Evolutionary conservation across 257 asterid species (phyloP).

Genomic region (Galeopsis tetrahit): DNA sequence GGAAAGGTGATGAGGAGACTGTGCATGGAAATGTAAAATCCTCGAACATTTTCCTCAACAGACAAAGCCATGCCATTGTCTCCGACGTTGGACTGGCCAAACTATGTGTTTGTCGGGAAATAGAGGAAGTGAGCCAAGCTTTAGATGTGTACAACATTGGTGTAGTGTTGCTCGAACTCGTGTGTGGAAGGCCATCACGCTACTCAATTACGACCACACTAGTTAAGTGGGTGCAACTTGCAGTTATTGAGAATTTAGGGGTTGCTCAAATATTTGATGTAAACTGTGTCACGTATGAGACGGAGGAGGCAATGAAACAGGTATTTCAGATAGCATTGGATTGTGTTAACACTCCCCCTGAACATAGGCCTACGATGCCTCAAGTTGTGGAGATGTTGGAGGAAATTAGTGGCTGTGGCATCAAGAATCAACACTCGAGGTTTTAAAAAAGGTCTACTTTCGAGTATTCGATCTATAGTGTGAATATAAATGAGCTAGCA

Average conservation of each 20-base stretch:
- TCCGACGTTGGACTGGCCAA: constrained; percentile 36
- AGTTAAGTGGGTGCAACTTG: constrained; percentile 15
- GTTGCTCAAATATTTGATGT: not conserved
- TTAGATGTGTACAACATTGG: constrained; percentile 49
- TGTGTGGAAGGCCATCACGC: constrained; percentile 20
- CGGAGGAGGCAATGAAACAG: not conserved
- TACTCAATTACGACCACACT: not conserved
- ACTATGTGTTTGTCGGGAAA: not conserved
- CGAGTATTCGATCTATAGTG: too few relatives aligned
- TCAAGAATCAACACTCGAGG: too few relatives aligned
- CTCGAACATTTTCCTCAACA: constrained; percentile 38
- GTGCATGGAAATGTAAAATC: constrained; percentile 49
- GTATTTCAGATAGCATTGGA: constrained; percentile 27
- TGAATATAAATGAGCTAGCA: too few relatives aligned
- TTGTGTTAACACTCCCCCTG: constrained; percentile 23
- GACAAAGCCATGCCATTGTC: constrained; percentile 23
- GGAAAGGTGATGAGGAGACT: constrained; percentile 2
- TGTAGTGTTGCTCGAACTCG: constrained; percentile 39
- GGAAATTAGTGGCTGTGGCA: constrained; percentile 15
- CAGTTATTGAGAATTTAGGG: constrained; percentile 7
- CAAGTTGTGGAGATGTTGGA: constrained; percentile 35
- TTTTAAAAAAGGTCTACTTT: too few relatives aligned
- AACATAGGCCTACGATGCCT: constrained; percentile 27
- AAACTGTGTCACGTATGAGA: not conserved
- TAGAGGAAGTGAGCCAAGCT: constrained; percentile 29